Base-by-base conservation (phyloP, 176 grass and related monocot genomes). In the Hordeum marinum region DNA sequence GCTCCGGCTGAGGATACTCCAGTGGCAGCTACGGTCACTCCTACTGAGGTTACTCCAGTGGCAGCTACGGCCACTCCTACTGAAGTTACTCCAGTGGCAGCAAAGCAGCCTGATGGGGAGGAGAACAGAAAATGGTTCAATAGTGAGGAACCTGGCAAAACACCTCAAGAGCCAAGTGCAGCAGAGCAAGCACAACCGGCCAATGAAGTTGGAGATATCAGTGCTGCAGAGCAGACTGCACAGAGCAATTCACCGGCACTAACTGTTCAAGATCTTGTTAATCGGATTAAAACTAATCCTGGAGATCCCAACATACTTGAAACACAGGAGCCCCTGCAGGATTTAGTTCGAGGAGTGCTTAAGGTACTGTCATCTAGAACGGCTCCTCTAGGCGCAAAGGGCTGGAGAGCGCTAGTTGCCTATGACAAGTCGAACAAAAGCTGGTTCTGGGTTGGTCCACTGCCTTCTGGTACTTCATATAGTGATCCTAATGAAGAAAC, bases 281-380 rank as follows among this genome's bases (percentile, higher is more conserved):
- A 80, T 85, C 91, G 90, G 67, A 82, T 99, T 82, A 96, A 46
- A 87, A 82, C 85, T 80, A 99, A 96, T 82, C 96, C 96, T 46
- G 91, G 88, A 76, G 96, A 99, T 90, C 90, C 94, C 21, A 92
- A 60, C 73, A 99, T 99, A 90, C 93, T 99, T 88, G 96, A 99
- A 93, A 96, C 96, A 18, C 94, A 99, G 87, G 96, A 99, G 72
- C 96, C 96, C 62, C 91, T 99, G 61, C 96, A 96, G 61, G 96
- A 99, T 91, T 87, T 99, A 83, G 83, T 99, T 46, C 88, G 94
- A 86, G 96, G 96, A 67, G 96, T 99, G 68, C 55, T 99, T 58
- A 96, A 94, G 68, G 90, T 99, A 71, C 89, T 99, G 36, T 96
- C 96, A 84, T 99, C 96, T 79, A 96, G 94, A 85, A 96, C 91